Conservation (phyloP, 345 rosid genomes). For the Euphorbia pulcherrima region DNA sequence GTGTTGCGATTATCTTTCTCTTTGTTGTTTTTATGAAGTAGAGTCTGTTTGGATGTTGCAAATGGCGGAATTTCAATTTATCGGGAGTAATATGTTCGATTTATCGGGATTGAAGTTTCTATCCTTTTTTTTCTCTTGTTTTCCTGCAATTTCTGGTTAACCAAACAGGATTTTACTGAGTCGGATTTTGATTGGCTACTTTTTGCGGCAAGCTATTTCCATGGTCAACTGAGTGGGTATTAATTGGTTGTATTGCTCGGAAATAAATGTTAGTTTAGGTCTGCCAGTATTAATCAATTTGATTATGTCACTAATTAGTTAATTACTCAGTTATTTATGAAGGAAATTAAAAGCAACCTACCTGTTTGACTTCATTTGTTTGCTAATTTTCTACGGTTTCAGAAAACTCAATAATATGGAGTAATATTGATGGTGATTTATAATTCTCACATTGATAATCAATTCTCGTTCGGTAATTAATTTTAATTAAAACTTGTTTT, state of each 20-base stretch:
- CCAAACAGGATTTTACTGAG: neutral
- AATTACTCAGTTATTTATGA: neutral
- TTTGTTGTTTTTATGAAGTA: neutral
- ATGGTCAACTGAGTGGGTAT: neutral
- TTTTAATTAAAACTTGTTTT: neutral
- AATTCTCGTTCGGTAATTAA: constrained; percentile 1
- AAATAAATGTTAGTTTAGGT: neutral
- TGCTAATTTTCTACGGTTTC: neutral
- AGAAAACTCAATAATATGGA: neutral
- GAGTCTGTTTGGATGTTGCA: constrained; percentile 9
- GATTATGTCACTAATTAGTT: neutral
- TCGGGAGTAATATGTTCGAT: neutral
- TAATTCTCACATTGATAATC: neutral
- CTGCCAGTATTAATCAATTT: neutral
- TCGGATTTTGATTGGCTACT: neutral
- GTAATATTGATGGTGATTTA: neutral
- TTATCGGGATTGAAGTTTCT: constrained; percentile 11
- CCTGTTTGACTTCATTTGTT: neutral
- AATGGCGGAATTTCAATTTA: neutral
- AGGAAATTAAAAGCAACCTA: neutral
- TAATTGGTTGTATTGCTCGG: neutral
- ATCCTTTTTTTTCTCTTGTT: neutral
- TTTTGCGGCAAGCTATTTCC: neutral
- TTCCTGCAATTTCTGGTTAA: constrained; percentile 1
- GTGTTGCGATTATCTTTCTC: neutral